Percentiles rank a stretch among this genome's conserved stretches.
These are phyloP conservation scores for Coemansia asiatica DNA, from an alignment of 192 early-diverging fungal genomes.

Conservation along the genomic window DNA sequence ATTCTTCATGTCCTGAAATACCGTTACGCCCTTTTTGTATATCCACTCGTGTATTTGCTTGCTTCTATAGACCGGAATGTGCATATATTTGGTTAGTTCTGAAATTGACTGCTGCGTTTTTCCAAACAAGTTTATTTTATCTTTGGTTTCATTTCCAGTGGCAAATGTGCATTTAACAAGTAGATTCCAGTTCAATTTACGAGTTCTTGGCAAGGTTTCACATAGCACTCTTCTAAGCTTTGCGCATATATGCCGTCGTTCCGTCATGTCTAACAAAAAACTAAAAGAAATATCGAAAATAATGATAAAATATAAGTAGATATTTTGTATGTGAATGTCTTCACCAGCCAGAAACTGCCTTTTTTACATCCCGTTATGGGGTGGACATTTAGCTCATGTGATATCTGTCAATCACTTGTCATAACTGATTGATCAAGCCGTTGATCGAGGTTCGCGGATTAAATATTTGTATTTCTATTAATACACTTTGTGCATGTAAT, in stretches of 20 bases:
- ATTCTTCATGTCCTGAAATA: slow-evolving; percentile 69
- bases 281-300: background rate
- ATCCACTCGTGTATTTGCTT: slow-evolving; percentile 47
- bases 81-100: slow-evolving; percentile 9
- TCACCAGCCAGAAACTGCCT: too few relatives aligned
- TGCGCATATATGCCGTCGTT: too few relatives aligned
- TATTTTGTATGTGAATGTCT: too few relatives aligned
- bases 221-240: background rate
- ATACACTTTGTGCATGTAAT: too few relatives aligned
- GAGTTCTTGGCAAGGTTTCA: background rate
- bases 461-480: too few relatives aligned
- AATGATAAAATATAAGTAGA: too few relatives aligned
- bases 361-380: too few relatives aligned
- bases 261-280: background rate
- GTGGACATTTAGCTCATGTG: too few relatives aligned
- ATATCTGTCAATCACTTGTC: too few relatives aligned
- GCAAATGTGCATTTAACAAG: background rate
- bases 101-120: slow-evolving; percentile 22
- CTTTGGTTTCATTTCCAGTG: background rate
- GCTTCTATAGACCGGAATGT: slow-evolving; percentile 25
- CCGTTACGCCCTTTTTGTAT: slow-evolving; percentile 56
- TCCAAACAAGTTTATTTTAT: slow-evolving; percentile 29
- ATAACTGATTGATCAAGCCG: too few relatives aligned
- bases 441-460: too few relatives aligned
- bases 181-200: background rate